These are phyloP conservation scores for Saccharum officinarum DNA, from an alignment of 176 grass and related monocot genomes.

Conservation along the genomic window DNA sequence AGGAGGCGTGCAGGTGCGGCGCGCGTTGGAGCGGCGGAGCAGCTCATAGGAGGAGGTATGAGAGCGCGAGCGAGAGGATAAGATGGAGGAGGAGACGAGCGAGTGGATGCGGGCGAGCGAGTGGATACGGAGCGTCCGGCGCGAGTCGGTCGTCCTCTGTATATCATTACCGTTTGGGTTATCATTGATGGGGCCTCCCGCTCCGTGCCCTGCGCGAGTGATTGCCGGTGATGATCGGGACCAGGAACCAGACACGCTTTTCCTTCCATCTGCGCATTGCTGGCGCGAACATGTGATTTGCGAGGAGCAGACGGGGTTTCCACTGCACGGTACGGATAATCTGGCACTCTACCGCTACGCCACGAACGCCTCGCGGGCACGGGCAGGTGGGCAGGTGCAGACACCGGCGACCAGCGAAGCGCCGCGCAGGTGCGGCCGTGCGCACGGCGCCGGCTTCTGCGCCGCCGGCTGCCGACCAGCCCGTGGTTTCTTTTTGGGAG, in stretches of 20 bases:
- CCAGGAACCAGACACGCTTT: slow-evolving; percentile 23
- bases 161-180: too few relatives aligned
- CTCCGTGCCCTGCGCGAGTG: slow-evolving; percentile 2
- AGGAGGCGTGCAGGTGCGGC: too few relatives aligned
- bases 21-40: too few relatives aligned
- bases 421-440: background rate
- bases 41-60: too few relatives aligned
- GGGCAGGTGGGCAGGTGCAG: background rate
- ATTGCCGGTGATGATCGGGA: slow-evolving; percentile 39
- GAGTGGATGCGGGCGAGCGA: too few relatives aligned
- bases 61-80: too few relatives aligned
- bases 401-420: background rate
- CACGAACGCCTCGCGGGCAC: background rate
- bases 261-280: background rate
- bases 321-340: slow-evolving; percentile 9
- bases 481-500: background rate
- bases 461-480: slow-evolving; percentile 28
- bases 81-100: too few relatives aligned
- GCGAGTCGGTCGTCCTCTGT: too few relatives aligned
- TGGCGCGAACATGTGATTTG: slow-evolving; percentile 26
- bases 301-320: background rate
- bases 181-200: too few relatives aligned
- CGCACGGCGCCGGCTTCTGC: background rate
- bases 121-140: too few relatives aligned
- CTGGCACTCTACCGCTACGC: background rate